phyloP scores from a whole-genome alignment of 495 filamentous ascomycete genomes.

The Neurospora sp. region DNA sequence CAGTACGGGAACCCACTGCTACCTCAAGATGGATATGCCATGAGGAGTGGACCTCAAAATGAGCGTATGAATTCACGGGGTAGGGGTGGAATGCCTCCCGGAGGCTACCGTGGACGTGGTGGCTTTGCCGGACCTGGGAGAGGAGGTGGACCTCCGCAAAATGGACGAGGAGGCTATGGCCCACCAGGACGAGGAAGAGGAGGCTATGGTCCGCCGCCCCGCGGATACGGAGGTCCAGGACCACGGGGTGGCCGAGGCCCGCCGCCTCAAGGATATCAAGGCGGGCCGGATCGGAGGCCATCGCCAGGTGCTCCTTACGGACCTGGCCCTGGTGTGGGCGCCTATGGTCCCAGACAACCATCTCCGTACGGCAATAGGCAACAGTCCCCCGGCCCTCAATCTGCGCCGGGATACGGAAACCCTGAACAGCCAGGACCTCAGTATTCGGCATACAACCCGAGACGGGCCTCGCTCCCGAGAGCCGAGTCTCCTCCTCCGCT shows the following conservation, averaged over 20 bases:
- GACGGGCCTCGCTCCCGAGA: constrained; percentile 32
- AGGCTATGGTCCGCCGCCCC: constrained; percentile 40
- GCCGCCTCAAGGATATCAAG: constrained; percentile 43
- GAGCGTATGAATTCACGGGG: constrained; percentile 47
- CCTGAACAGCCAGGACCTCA: constrained; percentile 20
- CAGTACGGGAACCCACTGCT: constrained; percentile 58
- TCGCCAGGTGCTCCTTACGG: constrained; percentile 38
- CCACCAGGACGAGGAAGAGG: constrained; percentile 33
- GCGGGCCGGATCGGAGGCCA: constrained; percentile 28
- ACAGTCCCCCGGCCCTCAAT: constrained; percentile 21
- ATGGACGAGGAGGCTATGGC: constrained; percentile 30
- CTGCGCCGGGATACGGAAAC: constrained; percentile 29
- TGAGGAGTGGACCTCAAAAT: constrained; percentile 52
- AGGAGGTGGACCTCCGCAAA: constrained; percentile 26
- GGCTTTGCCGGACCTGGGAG: constrained; percentile 35
- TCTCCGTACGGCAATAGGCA: constrained; percentile 5
- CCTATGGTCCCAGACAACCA: constrained; percentile 13
- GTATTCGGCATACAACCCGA: constrained; percentile 35
- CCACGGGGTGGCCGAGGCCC: constrained; percentile 43
- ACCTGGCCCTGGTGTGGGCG: constrained; percentile 20
- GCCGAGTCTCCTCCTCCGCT: constrained; percentile 57
- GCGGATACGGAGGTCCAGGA: constrained; percentile 47
- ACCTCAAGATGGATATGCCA: constrained; percentile 35
- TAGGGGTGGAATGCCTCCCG: constrained; percentile 40
- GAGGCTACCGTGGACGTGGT: constrained; percentile 45